Base-by-base conservation (phyloP, 1,284 basidiomycete species). In the Mycosarcoma mackinlayi region DNA sequence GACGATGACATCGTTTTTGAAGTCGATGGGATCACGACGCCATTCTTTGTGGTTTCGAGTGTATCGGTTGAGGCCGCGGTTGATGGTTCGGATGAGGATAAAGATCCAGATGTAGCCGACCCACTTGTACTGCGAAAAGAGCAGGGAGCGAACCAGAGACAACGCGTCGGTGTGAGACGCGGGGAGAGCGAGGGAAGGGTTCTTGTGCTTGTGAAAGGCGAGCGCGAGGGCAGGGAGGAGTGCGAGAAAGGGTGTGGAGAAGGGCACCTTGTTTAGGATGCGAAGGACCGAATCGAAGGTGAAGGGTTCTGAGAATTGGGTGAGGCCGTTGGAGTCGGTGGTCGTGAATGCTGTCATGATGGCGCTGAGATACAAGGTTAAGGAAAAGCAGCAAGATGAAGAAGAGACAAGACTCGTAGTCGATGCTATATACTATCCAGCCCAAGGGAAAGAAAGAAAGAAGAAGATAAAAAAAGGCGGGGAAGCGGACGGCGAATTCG, bases 1-100 rank as follows among this genome's bases (percentile, higher is more conserved):
- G 38, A 80, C 79, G 38, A 82, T 37, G 6, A 82, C 70, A 39
- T 82, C 80, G 39, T 76, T 64, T 7, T 40, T 49, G 66, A 78
- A 82, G 50, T 77, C 42, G 28, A 75, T 72, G 21, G 62, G 68
- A 45, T 81, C 78, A 10, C 64, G 58, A 24, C 37, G 37, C 49
- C 62, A 75, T 34, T 65, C 56, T 18, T 64, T 69, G 54, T 78
- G 72, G 69, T 82, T 82, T 28, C 66, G 59, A 13, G 56, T 52
- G 45, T 70, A 72, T 7, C 77, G 73, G 51, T 74, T 76, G n/a
- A 77, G 44, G 35, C 24, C 37, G 30, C 73, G 60, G 54, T 77
- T 78, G 46, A 76, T 13, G 16, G 64, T 71, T 21, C 71, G 67
- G 31, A 77, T 7, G n/a, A 77, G 53, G 30, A 76, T 62, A 31